These are phyloP conservation scores for Gossypium trilobum DNA, from an alignment of 441 rosid genomes.

Conservation along the genomic window DNA sequence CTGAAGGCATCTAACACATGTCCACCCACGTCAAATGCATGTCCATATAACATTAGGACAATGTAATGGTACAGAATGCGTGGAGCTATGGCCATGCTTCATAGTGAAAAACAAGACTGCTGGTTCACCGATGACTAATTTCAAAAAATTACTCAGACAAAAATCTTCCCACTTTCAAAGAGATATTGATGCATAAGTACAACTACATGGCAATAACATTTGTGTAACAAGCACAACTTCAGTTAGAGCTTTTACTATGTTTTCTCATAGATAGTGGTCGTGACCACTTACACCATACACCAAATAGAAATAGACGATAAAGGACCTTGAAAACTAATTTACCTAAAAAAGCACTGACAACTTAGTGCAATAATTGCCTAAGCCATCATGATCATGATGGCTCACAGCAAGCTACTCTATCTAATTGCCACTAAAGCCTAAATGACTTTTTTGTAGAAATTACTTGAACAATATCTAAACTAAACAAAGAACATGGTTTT, in stretches of 20 bases:
- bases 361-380: neutral
- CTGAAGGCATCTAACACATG: neutral
- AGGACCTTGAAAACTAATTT: neutral
- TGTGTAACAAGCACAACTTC: neutral
- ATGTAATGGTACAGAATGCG: neutral
- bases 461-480: neutral
- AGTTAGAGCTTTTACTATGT: neutral
- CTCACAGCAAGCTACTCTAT: neutral
- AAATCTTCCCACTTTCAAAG: neutral
- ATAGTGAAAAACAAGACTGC: neutral
- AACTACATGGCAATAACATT: neutral
- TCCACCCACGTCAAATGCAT: neutral
- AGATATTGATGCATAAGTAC: neutral
- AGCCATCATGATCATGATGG: neutral
- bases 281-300: neutral
- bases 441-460: neutral
- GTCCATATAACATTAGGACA: neutral
- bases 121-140: neutral
- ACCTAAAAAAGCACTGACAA: slow-evolving; percentile 3
- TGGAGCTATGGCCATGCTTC: neutral
- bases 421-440: neutral
- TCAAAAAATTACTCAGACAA: neutral
- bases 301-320: neutral
- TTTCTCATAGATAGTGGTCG: neutral
- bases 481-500: neutral